Conservation (phyloP, 2,329 filamentous ascomycete species). For the Alternaria metachromatica region DNA sequence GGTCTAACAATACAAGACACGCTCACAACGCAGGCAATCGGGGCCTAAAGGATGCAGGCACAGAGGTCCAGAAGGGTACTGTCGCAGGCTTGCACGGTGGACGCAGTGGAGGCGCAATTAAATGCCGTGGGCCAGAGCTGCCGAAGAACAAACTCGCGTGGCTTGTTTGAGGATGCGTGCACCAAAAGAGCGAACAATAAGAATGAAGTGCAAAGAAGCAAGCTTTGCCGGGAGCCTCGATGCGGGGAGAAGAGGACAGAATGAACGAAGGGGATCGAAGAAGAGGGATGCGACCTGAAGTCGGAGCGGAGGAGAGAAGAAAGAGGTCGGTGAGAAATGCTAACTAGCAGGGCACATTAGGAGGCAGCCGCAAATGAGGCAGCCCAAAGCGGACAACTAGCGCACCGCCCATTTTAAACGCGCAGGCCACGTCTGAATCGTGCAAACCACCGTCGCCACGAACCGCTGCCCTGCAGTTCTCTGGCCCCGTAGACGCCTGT, state of each 20-base stretch:
- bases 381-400: constrained; percentile 32
- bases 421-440: constrained; percentile 31
- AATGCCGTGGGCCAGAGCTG: constrained; percentile 25
- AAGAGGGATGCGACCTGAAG: constrained; percentile 39
- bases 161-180: constrained; percentile 43
- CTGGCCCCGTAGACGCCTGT: constrained; percentile 27
- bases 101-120: constrained; percentile 35
- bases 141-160: constrained; percentile 32
- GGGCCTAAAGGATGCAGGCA: neutral
- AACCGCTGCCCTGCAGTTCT: constrained; percentile 24
- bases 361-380: constrained; percentile 46
- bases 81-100: constrained; percentile 25
- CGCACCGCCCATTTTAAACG: constrained; percentile 39
- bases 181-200: constrained; percentile 50
- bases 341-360: constrained; percentile 41
- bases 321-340: constrained; percentile 39
- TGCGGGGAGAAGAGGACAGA: constrained; percentile 44
- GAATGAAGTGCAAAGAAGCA: constrained; percentile 47
- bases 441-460: constrained; percentile 19
- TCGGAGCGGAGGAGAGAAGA: constrained; percentile 35
- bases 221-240: constrained; percentile 38
- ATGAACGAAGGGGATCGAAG: constrained; percentile 45
- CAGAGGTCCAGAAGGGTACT: constrained; percentile 14
- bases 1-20: constrained; percentile 21
- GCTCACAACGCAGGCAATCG: constrained; percentile 18